Evolutionary conservation across 2,329 filamentous ascomycete species (phyloP).

Genomic region (Lasiodiplodia theobromae): DNA sequence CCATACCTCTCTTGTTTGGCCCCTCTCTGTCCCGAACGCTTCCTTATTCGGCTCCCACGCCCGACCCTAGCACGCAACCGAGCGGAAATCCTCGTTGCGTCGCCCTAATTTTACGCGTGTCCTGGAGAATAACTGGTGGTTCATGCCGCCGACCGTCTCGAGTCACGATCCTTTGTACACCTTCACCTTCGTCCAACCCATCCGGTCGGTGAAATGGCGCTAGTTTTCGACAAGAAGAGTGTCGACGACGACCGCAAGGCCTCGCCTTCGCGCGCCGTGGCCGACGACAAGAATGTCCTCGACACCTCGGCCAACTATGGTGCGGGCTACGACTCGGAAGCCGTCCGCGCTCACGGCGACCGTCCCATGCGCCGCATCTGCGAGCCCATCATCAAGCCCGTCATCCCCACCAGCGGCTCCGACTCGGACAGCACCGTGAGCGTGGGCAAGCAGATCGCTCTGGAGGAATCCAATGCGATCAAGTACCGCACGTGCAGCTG

Average conservation of each 20-base stretch:
- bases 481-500: slow-evolving; percentile 93
- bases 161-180: slow-evolving; percentile 47
- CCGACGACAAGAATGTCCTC: slow-evolving; percentile 27
- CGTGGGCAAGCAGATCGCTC: slow-evolving; percentile 72
- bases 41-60: neutral
- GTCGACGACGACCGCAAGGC: slow-evolving; percentile 22
- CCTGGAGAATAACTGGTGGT: slow-evolving; percentile 32
- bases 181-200: slow-evolving; percentile 50
- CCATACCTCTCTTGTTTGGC: neutral
- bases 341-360: slow-evolving; percentile 40
- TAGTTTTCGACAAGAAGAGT: slow-evolving; percentile 43
- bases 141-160: slow-evolving; percentile 48
- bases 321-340: slow-evolving; percentile 36
- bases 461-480: slow-evolving; percentile 80
- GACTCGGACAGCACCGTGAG: slow-evolving; percentile 52
- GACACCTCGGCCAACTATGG: slow-evolving; percentile 12
- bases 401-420: slow-evolving; percentile 41
- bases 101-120: neutral
- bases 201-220: slow-evolving; percentile 61
- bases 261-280: slow-evolving; percentile 3
- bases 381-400: slow-evolving; percentile 44
- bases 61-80: slow-evolving; percentile 28
- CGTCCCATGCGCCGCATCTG: slow-evolving; percentile 54
- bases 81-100: slow-evolving; percentile 31
- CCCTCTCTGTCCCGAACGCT: neutral